Evolutionary conservation across 2,329 filamentous ascomycete species (phyloP).

Genomic region (Pseudogymnoascus sp.): DNA sequence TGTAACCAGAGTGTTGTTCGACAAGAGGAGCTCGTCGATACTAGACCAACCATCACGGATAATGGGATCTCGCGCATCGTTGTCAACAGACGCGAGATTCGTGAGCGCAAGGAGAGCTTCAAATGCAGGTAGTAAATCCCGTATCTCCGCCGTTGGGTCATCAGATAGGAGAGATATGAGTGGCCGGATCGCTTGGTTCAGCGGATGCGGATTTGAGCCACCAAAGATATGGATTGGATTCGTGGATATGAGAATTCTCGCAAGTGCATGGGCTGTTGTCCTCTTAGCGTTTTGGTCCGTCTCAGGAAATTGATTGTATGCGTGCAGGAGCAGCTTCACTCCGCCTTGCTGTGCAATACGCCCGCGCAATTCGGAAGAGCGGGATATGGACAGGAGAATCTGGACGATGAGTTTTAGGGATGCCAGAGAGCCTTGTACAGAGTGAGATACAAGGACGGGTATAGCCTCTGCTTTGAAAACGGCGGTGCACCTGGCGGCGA

Average conservation of each 20-base stretch:
- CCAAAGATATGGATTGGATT: constrained; percentile 81
- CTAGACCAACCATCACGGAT: constrained; percentile 67
- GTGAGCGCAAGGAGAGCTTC: constrained; percentile 88
- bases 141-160: constrained; percentile 54
- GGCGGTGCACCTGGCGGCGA: constrained; percentile 66
- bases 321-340: constrained; percentile 72
- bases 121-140: constrained; percentile 81
- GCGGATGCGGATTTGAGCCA: constrained; percentile 64
- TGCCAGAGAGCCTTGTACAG: constrained; percentile 63
- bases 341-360: constrained; percentile 89
- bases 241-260: constrained; percentile 78
- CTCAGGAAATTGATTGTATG: constrained; percentile 56
- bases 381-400: constrained; percentile 72
- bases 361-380: constrained; percentile 66
- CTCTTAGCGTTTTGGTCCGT: constrained; percentile 43
- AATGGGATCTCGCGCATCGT: constrained; percentile 58
- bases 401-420: constrained; percentile 67
- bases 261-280: constrained; percentile 71
- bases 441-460: constrained; percentile 68
- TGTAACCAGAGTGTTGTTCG: constrained; percentile 66
- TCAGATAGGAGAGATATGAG: constrained; percentile 67
- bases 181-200: constrained; percentile 75
- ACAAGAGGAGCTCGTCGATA: constrained; percentile 78
- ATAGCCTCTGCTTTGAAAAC: constrained; percentile 75
- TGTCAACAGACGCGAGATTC: constrained; percentile 77